phyloP scores from a whole-genome alignment of 805 yeast species.

The Starmerella ratchasimensis region DNA sequence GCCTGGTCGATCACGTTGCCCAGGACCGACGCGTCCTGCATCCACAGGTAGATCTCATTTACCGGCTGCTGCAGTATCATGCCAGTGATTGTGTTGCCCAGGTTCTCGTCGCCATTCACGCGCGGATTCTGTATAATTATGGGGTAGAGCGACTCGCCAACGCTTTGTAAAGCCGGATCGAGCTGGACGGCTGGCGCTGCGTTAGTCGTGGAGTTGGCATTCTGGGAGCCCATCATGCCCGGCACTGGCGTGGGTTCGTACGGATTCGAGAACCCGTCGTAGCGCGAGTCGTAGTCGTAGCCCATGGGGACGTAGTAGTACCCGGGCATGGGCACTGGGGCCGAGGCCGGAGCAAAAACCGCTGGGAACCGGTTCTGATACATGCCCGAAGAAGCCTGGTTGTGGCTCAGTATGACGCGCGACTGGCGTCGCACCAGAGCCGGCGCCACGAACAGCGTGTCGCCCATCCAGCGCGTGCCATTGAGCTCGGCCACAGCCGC shows the following conservation, averaged over 20 bases:
- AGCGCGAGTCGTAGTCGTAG: conserved; percentile 3
- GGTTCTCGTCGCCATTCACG: conserved; percentile 61
- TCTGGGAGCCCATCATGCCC: not conserved
- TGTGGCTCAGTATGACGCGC: too few species aligned
- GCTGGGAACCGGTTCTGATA: too few species aligned
- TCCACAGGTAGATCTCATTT: conserved; percentile 67
- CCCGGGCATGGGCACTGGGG: not conserved
- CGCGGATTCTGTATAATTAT: conserved; percentile 66
- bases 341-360: too few species aligned
- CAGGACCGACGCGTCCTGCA: conserved; percentile 73
- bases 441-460: conserved; percentile 51
- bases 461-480: conserved; percentile 38
- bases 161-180: conserved; percentile 2
- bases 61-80: conserved; percentile 86
- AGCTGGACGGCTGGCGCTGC: not conserved
- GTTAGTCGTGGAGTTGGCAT: too few species aligned
- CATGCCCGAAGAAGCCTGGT: too few species aligned
- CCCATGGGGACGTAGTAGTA: conserved; percentile 3
- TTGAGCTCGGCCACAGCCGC: conserved; percentile 54
- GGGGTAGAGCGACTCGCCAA: conserved; percentile 89
- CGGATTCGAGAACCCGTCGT: too few species aligned
- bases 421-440: conserved; percentile 41
- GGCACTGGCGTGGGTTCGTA: not conserved
- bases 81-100: conserved; percentile 91
- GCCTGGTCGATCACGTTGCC: conserved; percentile 46